Conservation (phyloP, 495 filamentous ascomycete genomes). For the Hypoxylon fuscum region DNA sequence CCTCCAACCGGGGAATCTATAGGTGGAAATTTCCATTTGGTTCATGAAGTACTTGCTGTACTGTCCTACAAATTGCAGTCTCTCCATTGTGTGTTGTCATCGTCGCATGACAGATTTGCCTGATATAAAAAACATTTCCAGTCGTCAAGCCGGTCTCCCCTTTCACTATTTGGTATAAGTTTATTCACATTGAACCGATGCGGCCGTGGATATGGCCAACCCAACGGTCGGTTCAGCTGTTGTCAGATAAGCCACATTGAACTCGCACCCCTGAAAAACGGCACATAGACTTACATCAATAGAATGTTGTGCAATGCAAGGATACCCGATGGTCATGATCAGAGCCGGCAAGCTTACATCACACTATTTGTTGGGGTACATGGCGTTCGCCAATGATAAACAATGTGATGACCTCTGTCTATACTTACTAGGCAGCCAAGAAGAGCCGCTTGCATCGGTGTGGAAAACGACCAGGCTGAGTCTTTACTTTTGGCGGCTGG, state of each 20-base stretch:
- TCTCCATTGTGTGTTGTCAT: too few relatives aligned
- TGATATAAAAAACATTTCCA: too few relatives aligned
- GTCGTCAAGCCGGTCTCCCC: too few relatives aligned
- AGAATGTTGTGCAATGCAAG: constrained; percentile 12
- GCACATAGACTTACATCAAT: neutral
- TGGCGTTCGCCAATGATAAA: constrained; percentile 6
- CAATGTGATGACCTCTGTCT: constrained; percentile 12
- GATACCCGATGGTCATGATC: neutral
- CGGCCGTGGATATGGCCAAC: too few relatives aligned
- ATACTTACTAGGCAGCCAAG: neutral
- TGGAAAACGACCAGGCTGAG: constrained; percentile 2
- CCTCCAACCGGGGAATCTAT: too few relatives aligned
- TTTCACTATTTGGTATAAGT: too few relatives aligned
- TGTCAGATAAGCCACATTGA: constrained; percentile 11
- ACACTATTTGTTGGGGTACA: constrained; percentile 5
- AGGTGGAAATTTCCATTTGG: too few relatives aligned
- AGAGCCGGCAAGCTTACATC: neutral
- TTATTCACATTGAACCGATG: too few relatives aligned
- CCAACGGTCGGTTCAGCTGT: constrained; percentile 18
- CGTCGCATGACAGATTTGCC: too few relatives aligned
- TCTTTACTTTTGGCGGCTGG: constrained; percentile 1
- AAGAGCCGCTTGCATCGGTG: constrained; percentile 12
- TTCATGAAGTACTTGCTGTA: neutral
- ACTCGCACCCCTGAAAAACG: neutral
- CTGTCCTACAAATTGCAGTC: neutral